Base-by-base conservation (phyloP, 73 alveolate species). In the Stentor coeruleus region DNA sequence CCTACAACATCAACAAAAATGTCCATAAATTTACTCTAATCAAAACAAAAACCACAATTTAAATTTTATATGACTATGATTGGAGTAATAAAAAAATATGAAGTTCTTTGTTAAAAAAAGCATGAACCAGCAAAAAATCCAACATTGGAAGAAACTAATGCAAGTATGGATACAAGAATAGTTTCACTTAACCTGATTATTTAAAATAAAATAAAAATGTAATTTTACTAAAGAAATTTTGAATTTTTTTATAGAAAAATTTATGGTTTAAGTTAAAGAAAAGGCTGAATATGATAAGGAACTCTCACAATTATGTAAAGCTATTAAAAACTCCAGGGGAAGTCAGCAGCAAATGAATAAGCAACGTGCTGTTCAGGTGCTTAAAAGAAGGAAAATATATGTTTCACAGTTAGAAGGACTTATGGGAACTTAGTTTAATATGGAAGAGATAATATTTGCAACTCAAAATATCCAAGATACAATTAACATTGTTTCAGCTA, bases 341-440 rank as follows among this genome's bases (percentile, higher is more conserved):
- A 57, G 35, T 20, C 15, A 31, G 15, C 28, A n/a, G 35, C 28
- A n/a, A 57, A 57, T 57, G 2, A 31, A n/a, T 0, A 57, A 57
- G 2, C 73, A 57, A 57, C 0, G 73, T 20, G 92, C 95, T 3
- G 66, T 89, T 35, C 59, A 81, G 20, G 87, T 89, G 39, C 84
- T 89, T 36, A 80, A 85, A 39, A 37, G 95, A 37, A 74, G 95
- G 76, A 89, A 89, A 84, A 82, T 89, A 90, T 89, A 89, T 59
- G 92, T 86, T 35, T 82, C 59, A 59, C 90, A 89, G 82, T 79
- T 89, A 33, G 90, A 88, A 58, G 84, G 81, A 14, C 84, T 86
- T 58, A 83, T 77, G 84, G 84, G 80, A 66, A 88, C 85, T 39
- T 84, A 85, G 59, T 89, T 89, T 87, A 89, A 89, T 79, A 86